Evolutionary conservation across 2,329 filamentous ascomycete species (phyloP).

Genomic region (Ophiosphaerella herpotricha): DNA sequence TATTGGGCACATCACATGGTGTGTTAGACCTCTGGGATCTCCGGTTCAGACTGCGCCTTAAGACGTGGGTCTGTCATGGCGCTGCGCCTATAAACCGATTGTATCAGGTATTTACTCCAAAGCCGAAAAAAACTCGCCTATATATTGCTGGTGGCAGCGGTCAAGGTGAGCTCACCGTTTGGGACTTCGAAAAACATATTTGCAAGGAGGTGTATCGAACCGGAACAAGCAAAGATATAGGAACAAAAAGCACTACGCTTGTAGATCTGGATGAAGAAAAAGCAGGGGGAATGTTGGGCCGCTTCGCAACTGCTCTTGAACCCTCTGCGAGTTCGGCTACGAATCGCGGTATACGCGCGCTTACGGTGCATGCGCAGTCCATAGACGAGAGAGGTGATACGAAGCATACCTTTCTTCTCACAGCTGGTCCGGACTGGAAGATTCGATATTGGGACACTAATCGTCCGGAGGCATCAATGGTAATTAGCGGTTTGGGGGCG

Average conservation of each 20-base stretch:
- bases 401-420: conserved; percentile 81
- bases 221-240: conserved; percentile 46
- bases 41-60: conserved; percentile 86
- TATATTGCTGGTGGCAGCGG: conserved; percentile 87
- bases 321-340: conserved; percentile 55
- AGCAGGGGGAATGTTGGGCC: conserved; percentile 79
- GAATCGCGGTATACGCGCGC: conserved; percentile 73
- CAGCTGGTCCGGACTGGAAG: conserved; percentile 86
- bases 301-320: conserved; percentile 74
- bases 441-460: conserved; percentile 92
- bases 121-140: conserved; percentile 73
- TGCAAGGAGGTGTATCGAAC: conserved; percentile 87
- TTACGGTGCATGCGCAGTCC: conserved; percentile 72
- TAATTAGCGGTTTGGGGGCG: conserved; percentile 76
- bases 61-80: conserved; percentile 84
- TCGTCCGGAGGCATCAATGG: conserved; percentile 74
- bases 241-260: conserved; percentile 64
- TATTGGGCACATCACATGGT: conserved; percentile 89
- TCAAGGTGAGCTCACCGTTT: conserved; percentile 87
- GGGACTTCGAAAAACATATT: conserved; percentile 89
- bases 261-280: conserved; percentile 91
- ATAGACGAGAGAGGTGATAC: conserved; percentile 72
- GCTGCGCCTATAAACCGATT: conserved; percentile 81
- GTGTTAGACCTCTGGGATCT: conserved; percentile 95
- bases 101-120: conserved; percentile 62